Evolutionary conservation across 768 basidiomycete genomes (phyloP), one percentile per base, ranked within the genome.

Genomic region (Terana coerulea): DNA sequence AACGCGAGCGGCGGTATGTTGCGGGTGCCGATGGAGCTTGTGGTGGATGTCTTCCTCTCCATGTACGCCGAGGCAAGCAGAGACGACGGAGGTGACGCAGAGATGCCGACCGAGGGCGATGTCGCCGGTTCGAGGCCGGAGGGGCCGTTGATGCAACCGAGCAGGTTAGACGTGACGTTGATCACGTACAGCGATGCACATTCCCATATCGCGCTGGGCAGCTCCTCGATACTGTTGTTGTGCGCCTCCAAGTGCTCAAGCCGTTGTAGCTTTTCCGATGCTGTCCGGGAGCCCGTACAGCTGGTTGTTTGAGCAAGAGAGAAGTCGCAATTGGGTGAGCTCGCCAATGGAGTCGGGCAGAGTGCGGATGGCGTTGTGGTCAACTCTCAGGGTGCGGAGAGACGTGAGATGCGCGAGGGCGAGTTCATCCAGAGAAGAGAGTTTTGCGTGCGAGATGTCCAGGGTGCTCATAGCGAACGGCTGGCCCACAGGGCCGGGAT

Each of bases 251-350:
- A 75, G 1, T 69, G 72, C 57, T 85, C 79, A 9, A 98, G 77
- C 36, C 80, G 83, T 68, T 82, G 81, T 39, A 98, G 73, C 8
- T 74, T 73, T n/a, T 12, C 92, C 92, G 42, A 98, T 84, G 35
- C 79, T 81, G 10, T 73, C 65, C 0, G 97, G 97, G 0, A 98
- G 76, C 14, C 76, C 68, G 49, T 81, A 80, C 17, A 99, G 77
- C 57, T 85, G 79, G 69, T 98, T 98, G 67, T 98, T 91, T n/a
- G 91, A 89, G 63, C 91, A 91, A 10, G 88, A 88, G 6, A 99
- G 78, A 0, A 71, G 73, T 59, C 84, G 75, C 29, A 99, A 80
- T 52, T 78, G 78, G 22, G 67, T 70, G 35, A 98, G 80, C 19
- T 84, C 78, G 40, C 88, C 90, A 8, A 98, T 69, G 24, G 82